These are phyloP conservation scores for Nannizzia gypsea DNA, from an alignment of 2,329 filamentous ascomycete genomes.

Conservation along the genomic window DNA sequence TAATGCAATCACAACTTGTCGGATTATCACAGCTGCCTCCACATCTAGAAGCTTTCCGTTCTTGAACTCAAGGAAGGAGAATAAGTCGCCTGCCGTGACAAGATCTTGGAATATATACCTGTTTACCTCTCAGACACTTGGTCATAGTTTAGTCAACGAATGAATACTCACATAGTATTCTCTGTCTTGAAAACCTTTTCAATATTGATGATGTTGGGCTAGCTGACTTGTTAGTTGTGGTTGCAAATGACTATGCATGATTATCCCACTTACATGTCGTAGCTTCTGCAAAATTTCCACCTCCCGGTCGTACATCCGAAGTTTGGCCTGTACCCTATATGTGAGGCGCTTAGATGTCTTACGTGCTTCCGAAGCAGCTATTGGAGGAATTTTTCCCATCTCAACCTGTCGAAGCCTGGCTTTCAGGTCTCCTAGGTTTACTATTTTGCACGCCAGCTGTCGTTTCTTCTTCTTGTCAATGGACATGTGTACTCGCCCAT, in stretches of 20 bases:
- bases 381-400: neutral
- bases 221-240: neutral
- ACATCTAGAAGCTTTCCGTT: constrained; percentile 37
- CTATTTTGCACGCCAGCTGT: constrained; percentile 38
- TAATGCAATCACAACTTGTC: constrained; percentile 47
- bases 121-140: constrained; percentile 12
- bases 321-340: constrained; percentile 3
- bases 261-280: constrained; percentile 35
- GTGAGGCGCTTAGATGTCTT: neutral
- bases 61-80: constrained; percentile 46
- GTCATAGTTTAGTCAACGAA: neutral
- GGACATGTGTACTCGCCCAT: constrained; percentile 35
- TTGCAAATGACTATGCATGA: neutral
- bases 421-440: constrained; percentile 26
- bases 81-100: constrained; percentile 48
- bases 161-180: constrained; percentile 37
- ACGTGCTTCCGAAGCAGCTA: too few species aligned
- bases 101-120: constrained; percentile 53
- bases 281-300: constrained; percentile 40
- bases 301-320: constrained; percentile 24
- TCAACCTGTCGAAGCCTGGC: constrained; percentile 10
- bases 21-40: constrained; percentile 43
- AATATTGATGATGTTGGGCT: constrained; percentile 49
- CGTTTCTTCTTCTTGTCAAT: constrained; percentile 21
- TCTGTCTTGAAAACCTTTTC: constrained; percentile 45